phyloP scores from a whole-genome alignment of 305 asterid species.

The Fraxinus albicans region DNA sequence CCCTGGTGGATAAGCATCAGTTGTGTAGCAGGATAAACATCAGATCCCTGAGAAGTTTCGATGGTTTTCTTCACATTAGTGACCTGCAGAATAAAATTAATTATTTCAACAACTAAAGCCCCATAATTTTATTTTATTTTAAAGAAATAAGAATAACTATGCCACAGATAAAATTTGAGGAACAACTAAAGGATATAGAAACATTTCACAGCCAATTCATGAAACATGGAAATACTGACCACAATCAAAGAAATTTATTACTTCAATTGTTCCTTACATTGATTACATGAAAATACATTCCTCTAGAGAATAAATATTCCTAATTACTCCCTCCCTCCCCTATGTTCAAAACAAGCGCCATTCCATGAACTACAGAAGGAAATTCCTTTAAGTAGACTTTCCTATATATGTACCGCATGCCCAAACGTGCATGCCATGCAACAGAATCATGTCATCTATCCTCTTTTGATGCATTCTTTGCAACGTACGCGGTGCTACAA shows the following conservation, averaged over 20 bases:
- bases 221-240: neutral
- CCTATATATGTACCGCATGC: neutral
- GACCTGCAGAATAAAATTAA: constrained; percentile 25
- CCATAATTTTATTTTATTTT: neutral
- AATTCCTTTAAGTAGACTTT: neutral
- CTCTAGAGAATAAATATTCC: neutral
- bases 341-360: neutral
- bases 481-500: neutral
- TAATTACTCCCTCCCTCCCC: neutral
- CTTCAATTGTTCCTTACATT: neutral
- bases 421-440: neutral
- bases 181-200: neutral
- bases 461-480: neutral
- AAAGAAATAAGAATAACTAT: neutral
- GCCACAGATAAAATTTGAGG: neutral
- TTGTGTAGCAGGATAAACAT: constrained; percentile 44
- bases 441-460: neutral
- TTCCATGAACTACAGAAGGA: neutral
- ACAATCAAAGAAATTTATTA: neutral
- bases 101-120: neutral
- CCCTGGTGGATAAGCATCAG: constrained; percentile 52
- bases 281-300: neutral
- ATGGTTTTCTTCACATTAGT: constrained; percentile 44
- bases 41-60: constrained; percentile 41
- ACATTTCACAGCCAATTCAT: neutral